phyloP scores from a whole-genome alignment of 495 filamentous ascomycete genomes.

The Talaromyces trachyspermus region DNA sequence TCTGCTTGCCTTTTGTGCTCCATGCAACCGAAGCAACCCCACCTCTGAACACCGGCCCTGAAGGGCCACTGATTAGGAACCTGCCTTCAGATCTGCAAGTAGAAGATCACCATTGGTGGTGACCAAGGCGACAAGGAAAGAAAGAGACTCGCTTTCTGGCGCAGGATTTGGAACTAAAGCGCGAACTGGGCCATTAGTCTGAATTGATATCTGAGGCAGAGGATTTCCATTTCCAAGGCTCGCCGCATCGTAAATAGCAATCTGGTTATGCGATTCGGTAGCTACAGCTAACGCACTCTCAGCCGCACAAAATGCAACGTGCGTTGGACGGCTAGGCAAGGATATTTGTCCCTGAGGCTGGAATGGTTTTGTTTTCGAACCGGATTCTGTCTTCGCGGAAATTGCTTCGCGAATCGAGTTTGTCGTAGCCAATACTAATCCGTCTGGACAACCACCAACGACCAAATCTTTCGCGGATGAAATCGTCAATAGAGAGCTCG shows the following conservation, averaged over 20 bases:
- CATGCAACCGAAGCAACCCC: constrained; percentile 82
- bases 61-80: constrained; percentile 50
- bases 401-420: constrained; percentile 72
- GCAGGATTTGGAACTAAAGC: constrained; percentile 76
- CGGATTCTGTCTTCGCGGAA: constrained; percentile 46
- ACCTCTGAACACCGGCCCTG: constrained; percentile 59
- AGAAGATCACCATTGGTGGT: constrained; percentile 72
- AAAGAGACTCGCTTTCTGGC: constrained; percentile 36
- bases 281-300: constrained; percentile 78
- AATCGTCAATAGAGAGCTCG: constrained; percentile 77
- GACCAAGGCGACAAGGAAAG: constrained; percentile 63
- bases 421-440: constrained; percentile 68
- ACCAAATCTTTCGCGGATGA: constrained; percentile 74
- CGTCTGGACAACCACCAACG: constrained; percentile 79
- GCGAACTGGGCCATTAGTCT: constrained; percentile 69
- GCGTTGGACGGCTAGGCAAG: constrained; percentile 69
- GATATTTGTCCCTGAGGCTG: constrained; percentile 64
- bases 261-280: constrained; percentile 71
- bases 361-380: constrained; percentile 59
- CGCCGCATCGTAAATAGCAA: constrained; percentile 73
- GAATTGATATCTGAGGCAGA: constrained; percentile 63
- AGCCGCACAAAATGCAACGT: constrained; percentile 81
- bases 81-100: constrained; percentile 70
- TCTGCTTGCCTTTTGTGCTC: constrained; percentile 88
- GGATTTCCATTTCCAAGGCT: constrained; percentile 56